phyloP scores from a whole-genome alignment of 163 green algal genomes.

The Chlamydomonas reinhardtii region DNA sequence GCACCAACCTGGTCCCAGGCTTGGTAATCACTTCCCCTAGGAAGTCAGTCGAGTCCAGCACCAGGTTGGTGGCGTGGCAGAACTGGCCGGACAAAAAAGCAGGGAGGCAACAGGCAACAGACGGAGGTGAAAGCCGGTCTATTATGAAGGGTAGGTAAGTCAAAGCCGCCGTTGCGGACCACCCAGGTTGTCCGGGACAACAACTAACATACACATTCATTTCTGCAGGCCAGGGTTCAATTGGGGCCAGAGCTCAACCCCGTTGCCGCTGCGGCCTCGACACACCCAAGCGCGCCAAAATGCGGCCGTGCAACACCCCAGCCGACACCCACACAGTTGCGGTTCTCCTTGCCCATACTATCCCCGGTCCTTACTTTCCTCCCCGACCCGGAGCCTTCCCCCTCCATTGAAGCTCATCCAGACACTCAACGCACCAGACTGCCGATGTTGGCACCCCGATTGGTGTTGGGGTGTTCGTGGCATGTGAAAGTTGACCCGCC shows the following conservation, averaged over 20 bases:
- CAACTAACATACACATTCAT: too few species aligned
- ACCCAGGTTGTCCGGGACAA: too few species aligned
- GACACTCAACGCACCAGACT: conserved; percentile 10
- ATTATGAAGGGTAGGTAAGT: neutral
- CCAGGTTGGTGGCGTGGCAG: conserved; percentile 27
- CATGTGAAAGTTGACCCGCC: conserved; percentile 10
- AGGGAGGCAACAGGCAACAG: too few species aligned
- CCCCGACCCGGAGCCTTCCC: neutral
- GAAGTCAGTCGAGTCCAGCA: conserved; percentile 11
- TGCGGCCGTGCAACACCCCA: too few species aligned
- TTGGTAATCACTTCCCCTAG: conserved; percentile 3
- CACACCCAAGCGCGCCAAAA: too few species aligned
- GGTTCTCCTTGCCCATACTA: too few species aligned
- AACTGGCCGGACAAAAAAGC: too few species aligned
- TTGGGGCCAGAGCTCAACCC: neutral
- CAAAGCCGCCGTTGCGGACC: neutral
- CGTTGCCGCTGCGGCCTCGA: neutral
- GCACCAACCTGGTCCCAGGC: neutral
- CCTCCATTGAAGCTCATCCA: too few species aligned
- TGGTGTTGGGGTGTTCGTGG: neutral
- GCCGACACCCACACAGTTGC: too few species aligned
- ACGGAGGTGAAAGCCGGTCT: neutral
- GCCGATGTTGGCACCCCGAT: neutral
- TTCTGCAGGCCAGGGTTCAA: neutral
- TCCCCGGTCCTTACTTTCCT: neutral